phyloP scores from a whole-genome alignment of 129 eudicot species.

The Tanacetum coccineum region DNA sequence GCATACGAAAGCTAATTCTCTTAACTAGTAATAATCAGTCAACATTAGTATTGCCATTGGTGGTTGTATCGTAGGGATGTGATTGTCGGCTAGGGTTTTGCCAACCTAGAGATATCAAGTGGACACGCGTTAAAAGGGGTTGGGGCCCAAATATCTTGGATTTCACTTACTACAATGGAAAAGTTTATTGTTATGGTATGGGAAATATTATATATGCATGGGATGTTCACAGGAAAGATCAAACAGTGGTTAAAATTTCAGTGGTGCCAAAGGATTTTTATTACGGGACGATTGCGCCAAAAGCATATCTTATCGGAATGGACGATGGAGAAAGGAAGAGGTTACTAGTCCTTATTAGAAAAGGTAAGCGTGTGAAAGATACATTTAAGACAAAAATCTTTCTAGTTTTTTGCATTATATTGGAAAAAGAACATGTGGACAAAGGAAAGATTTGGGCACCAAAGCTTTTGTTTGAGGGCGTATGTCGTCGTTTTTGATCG shows the following conservation, averaged over 20 bases:
- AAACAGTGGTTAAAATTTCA: not conserved
- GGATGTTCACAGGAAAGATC: not conserved
- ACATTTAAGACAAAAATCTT: not conserved
- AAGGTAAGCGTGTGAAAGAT: not conserved
- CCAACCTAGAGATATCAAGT: not conserved
- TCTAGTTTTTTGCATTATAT: not conserved
- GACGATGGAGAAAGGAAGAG: not conserved
- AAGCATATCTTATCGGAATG: not conserved
- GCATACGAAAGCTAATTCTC: not conserved
- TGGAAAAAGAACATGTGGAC: not conserved
- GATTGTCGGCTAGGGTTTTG: not conserved
- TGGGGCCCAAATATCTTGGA: not conserved
- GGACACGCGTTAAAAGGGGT: not conserved
- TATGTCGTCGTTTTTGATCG: too few species aligned
- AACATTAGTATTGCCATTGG: not conserved
- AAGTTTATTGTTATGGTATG: not conserved
- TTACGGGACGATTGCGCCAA: accelerated
- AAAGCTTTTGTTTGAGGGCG: too few species aligned
- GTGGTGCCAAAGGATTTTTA: not conserved
- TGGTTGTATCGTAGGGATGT: not conserved
- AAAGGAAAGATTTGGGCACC: not conserved
- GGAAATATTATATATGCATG: not conserved
- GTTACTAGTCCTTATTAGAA: not conserved
- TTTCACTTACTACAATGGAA: not conserved
- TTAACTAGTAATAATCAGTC: not conserved